phyloP scores from a whole-genome alignment of 2,329 filamentous ascomycete genomes.

The Hymenoscyphus occultus region DNA sequence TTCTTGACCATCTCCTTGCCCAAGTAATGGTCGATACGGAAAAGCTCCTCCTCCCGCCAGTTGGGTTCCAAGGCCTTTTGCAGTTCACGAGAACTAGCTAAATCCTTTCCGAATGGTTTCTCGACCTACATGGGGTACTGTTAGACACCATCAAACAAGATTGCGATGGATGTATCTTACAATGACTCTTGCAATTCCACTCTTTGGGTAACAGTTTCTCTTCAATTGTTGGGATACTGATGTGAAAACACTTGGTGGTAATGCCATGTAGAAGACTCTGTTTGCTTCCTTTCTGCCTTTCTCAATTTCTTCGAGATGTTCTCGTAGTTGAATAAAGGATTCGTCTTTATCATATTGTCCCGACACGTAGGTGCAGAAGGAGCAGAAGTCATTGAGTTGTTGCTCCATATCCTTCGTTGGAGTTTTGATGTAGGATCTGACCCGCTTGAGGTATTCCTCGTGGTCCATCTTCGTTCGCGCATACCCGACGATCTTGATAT shows the following conservation, averaged over 20 bases:
- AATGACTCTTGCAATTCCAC: conserved; percentile 89
- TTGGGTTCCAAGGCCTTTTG: conserved; percentile 94
- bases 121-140: conserved; percentile 64
- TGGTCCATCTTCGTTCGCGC: conserved; percentile 99
- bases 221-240: conserved; percentile 97
- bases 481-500: conserved; percentile 97
- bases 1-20: conserved; percentile 99
- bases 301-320: conserved; percentile 84
- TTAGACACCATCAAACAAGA: conserved; percentile 13
- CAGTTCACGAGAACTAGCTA: conserved; percentile 88
- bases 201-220: conserved; percentile 91
- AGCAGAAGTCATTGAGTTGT: conserved; percentile 86
- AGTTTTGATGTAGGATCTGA: conserved; percentile 98
- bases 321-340: conserved; percentile 80
- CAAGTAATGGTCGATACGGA: conserved; percentile 98
- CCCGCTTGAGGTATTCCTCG: conserved; percentile 87
- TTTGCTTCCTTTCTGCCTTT: conserved; percentile 78
- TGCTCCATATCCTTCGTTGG: conserved; percentile 97
- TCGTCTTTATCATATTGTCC: conserved; percentile 98
- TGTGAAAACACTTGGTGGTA: conserved; percentile 96
- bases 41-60: conserved; percentile 98
- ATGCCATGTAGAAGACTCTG: conserved; percentile 98
- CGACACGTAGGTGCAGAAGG: conserved; percentile 88
- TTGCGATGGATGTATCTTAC: conserved; percentile 49
- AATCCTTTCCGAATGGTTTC: conserved; percentile 98